Percentiles rank a stretch among this genome's conserved stretches.
Evolutionary conservation across 345 rosid species (phyloP).

Genomic region (Lumnitzera littorea): DNA sequence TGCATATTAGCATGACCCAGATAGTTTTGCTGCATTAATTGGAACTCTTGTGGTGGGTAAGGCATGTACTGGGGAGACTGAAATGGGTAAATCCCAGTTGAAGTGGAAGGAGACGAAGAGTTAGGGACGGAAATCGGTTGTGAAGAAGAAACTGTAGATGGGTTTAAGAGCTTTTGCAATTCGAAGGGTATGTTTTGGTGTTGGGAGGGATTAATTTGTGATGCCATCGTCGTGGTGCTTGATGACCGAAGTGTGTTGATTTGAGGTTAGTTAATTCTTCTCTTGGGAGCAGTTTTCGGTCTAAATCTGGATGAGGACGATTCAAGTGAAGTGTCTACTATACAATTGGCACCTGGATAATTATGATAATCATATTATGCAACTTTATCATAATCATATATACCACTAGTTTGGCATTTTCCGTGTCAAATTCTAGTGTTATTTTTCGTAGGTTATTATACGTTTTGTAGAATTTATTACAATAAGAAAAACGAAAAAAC

Average conservation of each 20-base stretch:
- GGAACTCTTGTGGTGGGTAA: constrained; percentile 20
- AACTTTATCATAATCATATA: too few species aligned
- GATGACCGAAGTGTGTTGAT: neutral
- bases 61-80: constrained; percentile 19
- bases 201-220: constrained; percentile 15
- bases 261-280: too few species aligned
- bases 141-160: constrained; percentile 10
- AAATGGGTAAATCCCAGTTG: constrained; percentile 23
- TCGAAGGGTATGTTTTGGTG: constrained; percentile 18
- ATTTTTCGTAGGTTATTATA: too few species aligned
- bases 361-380: too few species aligned
- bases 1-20: constrained; percentile 3
- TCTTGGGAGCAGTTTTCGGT: too few species aligned
- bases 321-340: too few species aligned
- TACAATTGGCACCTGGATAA: too few species aligned
- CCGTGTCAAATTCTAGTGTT: too few species aligned
- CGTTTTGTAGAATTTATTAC: too few species aligned
- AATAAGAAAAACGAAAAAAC: too few species aligned
- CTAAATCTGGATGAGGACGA: too few species aligned
- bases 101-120: constrained; percentile 29
- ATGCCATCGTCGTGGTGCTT: constrained; percentile 11
- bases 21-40: constrained; percentile 19
- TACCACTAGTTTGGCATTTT: too few species aligned
- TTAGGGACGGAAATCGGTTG: constrained; percentile 1
- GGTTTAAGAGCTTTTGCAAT: constrained; percentile 8